These are phyloP conservation scores for Phytophthora europaea DNA, from an alignment of 352 stramenopile species.

Conservation along the genomic window DNA sequence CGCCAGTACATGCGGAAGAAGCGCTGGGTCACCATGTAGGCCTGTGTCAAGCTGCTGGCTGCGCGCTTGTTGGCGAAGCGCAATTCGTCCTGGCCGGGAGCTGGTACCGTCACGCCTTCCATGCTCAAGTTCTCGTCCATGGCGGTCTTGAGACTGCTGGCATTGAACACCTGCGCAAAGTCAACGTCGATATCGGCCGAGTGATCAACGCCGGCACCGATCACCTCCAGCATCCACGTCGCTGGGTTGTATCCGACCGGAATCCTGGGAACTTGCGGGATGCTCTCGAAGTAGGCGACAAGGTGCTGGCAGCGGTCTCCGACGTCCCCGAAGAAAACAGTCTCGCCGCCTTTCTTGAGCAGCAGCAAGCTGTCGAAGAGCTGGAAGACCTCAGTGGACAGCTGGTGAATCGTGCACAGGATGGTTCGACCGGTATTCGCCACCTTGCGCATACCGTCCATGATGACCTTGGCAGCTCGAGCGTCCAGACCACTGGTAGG, in stretches of 20 bases:
- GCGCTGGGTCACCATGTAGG: conserved; percentile 56
- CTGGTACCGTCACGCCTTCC: conserved; percentile 29
- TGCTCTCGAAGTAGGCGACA: conserved; percentile 60
- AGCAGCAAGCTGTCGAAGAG: conserved; percentile 88
- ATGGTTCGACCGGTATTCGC: conserved; percentile 75
- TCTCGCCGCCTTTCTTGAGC: conserved; percentile 62
- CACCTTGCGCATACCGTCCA: conserved; percentile 28
- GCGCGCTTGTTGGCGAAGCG: conserved; percentile 45
- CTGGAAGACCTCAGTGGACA: conserved; percentile 84
- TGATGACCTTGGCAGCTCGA: conserved; percentile 83
- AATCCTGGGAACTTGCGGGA: conserved; percentile 53
- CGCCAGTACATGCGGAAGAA: conserved; percentile 83
- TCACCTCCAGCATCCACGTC: conserved; percentile 87
- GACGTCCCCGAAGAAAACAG: conserved; percentile 55
- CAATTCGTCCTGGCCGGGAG: conserved; percentile 22
- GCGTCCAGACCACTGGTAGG: conserved; percentile 89
- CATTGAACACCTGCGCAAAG: conserved; percentile 38
- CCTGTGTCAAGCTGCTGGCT: conserved; percentile 32
- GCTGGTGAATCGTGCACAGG: conserved; percentile 93
- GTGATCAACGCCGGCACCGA: conserved; percentile 53
- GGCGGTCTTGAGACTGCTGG: conserved; percentile 27
- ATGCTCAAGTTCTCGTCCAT: conserved; percentile 37
- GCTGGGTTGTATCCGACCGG: conserved; percentile 58
- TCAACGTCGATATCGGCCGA: conserved; percentile 37
- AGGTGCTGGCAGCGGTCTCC: conserved; percentile 18